Percentiles rank a stretch among this genome's conserved stretches.
These are phyloP conservation scores for Phytophthora fragariae DNA, from an alignment of 352 stramenopile genomes.

Conservation along the genomic window DNA sequence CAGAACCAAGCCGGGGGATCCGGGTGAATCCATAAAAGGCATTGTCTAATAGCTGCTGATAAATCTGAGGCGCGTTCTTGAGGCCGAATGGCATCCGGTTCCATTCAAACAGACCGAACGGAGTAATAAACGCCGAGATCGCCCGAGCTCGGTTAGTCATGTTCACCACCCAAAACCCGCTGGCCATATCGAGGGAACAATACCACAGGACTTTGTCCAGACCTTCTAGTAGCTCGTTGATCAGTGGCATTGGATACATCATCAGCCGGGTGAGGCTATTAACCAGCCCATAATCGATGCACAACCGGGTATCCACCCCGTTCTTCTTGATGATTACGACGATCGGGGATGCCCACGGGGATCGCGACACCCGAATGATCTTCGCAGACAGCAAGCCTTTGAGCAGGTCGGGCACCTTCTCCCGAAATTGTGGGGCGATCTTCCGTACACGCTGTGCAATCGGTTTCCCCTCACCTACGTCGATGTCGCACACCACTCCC, in stretches of 20 bases:
- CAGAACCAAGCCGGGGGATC: not conserved
- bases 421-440: not conserved
- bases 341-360: not conserved
- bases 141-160: not conserved
- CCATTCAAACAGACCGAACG: not conserved
- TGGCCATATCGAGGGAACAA: not conserved
- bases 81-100: not conserved
- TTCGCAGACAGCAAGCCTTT: not conserved
- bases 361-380: not conserved
- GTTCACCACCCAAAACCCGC: not conserved
- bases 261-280: not conserved
- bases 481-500: too few relatives aligned
- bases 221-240: not conserved
- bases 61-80: not conserved
- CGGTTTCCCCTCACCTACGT: too few relatives aligned
- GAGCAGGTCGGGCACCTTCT: not conserved
- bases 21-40: not conserved
- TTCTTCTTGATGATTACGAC: constrained; percentile 1
- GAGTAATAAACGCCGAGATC: not conserved
- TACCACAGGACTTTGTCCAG: not conserved
- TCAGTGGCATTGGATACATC: not conserved
- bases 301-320: not conserved
- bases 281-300: not conserved
- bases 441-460: too few relatives aligned
- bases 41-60: not conserved